Base-by-base conservation (phyloP, 2,329 filamentous ascomycete species). In the Aspergillus fijiensis region DNA sequence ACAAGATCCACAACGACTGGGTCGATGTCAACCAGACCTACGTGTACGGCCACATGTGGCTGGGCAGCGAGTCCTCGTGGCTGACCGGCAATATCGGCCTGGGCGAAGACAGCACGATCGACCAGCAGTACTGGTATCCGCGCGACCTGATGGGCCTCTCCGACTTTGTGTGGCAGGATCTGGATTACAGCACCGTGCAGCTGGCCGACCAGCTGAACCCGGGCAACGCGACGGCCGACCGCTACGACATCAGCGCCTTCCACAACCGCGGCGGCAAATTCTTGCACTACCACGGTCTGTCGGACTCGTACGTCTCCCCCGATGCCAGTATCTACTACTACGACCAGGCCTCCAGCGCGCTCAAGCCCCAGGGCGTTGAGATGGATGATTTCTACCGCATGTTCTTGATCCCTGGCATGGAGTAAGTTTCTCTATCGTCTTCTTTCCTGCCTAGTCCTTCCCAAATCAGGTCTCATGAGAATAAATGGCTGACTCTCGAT, bases 141-240 rank as follows among this genome's bases (percentile, higher is more conserved):
- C 55, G 79, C 79, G 64, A 75, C 64, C 59, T 73, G 77, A 31
- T 64, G 74, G n/a, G 19, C 4, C 21, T 23, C 48, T 27, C 48
- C 3, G 62, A 68, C 49, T 81, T 77, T 75, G 62, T 69, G 39
- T 77, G 70, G 59, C 66, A 72, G 12, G 48, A 49, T 49, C 48
- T 49, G 45, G 60, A 74, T 48, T 79, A 76, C 64, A 75, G 75
- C 57, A 76, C 77, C 63, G 65, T 65, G 3, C 76, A 77, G 33
- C 67, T 78, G 19, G 60, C 5, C 25, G 48, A 49, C 23, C 21
- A 53, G 14, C 14, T 59, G 5, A 51, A 61, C 35, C 58, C 58
- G 2, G 60, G 60, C 42, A 63, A 60, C 25, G 55, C 58, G 3
- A 57, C 55, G 5, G 60, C 58, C n/a, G 48, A 51, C 27, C 49